Base-by-base conservation (phyloP, 495 filamentous ascomycete species). In the Choiromyces venosus region DNA sequence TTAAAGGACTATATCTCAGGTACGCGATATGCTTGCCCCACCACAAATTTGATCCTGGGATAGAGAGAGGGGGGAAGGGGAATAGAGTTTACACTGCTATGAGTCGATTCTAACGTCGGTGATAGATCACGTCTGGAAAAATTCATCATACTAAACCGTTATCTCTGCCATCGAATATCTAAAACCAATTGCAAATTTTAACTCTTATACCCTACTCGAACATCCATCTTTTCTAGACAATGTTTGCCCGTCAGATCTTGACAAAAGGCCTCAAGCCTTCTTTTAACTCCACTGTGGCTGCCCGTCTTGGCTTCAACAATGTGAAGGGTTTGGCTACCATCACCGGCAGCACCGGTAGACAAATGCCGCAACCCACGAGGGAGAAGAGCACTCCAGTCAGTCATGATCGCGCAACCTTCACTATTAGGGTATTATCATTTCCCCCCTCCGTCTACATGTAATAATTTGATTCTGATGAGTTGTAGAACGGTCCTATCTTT, bases 111-210 rank as follows among this genome's bases (percentile, higher is more conserved):
- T 36, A 35, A 56, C 19, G 18, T 61, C 35, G 46, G 76, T 56
- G 71, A 38, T 82, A 93, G 94, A 97, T 88, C 95, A 99, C 87
- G 89, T 99, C 86, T 99, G 95, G 95, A 97, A 97, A 88, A 90
- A 95, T 83, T 90, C 88, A 78, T 88, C 87, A 78, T 92, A 91
- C 85, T 94, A 86, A 91, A 87, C 67, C 37, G 69, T 37, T 68
- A 76, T 73, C 70, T 70, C 73, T 40, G 37, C 52, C 74, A 69
- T 52, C 64, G 65, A 65, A 66, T 71, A 69, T 74, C 69, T 72
- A 68, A 70, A 65, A 80, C 76, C 83, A 89, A 33, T 61, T 61
- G 6, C 25, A 14, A n/a, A n/a, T n/a, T n/a, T n/a, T n/a, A n/a
- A n/a, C n/a, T 75, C 77, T 95, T 93, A 91, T 88, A 93, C 83